Conservation (phyloP, 306 rosid genomes). For the Biancaea sappan region DNA sequence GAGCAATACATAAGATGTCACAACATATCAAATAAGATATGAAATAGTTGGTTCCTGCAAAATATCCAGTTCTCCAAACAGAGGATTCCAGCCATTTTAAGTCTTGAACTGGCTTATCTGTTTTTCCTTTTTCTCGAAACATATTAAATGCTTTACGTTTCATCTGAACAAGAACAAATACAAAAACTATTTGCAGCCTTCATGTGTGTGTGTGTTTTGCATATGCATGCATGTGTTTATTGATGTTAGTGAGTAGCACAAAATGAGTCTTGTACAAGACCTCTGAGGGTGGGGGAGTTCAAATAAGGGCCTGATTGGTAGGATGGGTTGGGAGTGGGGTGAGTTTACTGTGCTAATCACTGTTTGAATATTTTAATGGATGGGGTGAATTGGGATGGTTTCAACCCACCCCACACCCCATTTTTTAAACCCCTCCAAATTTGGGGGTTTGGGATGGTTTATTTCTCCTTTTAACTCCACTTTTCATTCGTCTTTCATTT, state of each 20-base stretch:
- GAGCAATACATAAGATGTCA: slow-evolving; percentile 20
- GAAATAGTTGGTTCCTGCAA: neutral
- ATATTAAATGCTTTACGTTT: slow-evolving; percentile 4
- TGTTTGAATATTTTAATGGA: neutral
- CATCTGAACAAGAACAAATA: slow-evolving; percentile 16
- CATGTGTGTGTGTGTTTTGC: neutral
- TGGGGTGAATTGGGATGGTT: neutral
- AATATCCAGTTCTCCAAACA: neutral
- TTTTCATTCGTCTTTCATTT: neutral
- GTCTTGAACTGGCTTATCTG: slow-evolving; percentile 17
- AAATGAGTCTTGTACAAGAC: slow-evolving; percentile 5
- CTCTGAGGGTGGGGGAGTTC: slow-evolving; percentile 2
- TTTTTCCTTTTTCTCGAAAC: neutral
- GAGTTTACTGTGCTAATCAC: neutral
- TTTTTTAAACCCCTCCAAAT: neutral
- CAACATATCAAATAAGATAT: slow-evolving; percentile 1
- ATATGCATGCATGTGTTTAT: neutral
- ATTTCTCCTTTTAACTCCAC: neutral
- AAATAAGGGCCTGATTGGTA: neutral
- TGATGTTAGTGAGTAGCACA: slow-evolving; percentile 1
- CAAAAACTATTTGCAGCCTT: neutral
- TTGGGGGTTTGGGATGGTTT: neutral
- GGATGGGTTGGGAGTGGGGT: neutral
- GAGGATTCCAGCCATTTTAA: neutral
- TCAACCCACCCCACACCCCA: neutral